Base-by-base conservation (phyloP, 2,329 filamentous ascomycete species). In the Orbilia quercus region DNA sequence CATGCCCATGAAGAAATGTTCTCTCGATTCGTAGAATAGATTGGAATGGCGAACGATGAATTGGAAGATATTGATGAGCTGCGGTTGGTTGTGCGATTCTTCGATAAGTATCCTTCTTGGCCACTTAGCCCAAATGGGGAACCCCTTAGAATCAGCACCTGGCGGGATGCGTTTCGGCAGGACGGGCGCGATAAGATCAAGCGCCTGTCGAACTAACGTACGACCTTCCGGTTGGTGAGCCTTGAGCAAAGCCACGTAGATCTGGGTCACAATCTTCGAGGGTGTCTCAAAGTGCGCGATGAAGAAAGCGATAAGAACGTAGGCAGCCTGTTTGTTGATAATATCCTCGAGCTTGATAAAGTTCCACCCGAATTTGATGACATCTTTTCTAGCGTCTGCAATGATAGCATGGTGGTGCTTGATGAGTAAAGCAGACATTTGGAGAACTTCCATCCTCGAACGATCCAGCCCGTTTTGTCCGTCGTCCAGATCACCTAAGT, bases 331-430 rank as follows among this genome's bases (percentile, higher is more conserved):
- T 81, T 99, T 99, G 84, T 98, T 99, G 83, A 99, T 96, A 66
- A 96, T 91, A 80, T 99, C 95, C 79, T 99, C 96, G n/a, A 99
- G 86, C 22, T 91, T 88, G 78, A 99, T 99, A 79, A 96, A 98
- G 16, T 93, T 96, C 95, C 95, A 99, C 1, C 92, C 93, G 81
- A 98, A 99, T 81, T 97, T 98, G 79, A 99, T 99, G 75, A 99
- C 94, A 76, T 99, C 95, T 81, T 99, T 99, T 38, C 96, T 89
- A 1, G 91, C 89, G 78, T 98, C 95, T 76, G 96, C 91, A 1
- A 99, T 86, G 60, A 92, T 90, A 31, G 87, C 87, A 78, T 94
- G 89, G 78, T 99, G 92, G 78, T 98, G 96, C 79, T 99, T 99
- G 81, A 99, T 90, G 40, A 99, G 84, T 83, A 99, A 88, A 0